Evolutionary conservation across 2,329 filamentous ascomycete genomes (phyloP), one percentile per base, ranked within the genome.

Genomic region (Botryotinia globosa): DNA sequence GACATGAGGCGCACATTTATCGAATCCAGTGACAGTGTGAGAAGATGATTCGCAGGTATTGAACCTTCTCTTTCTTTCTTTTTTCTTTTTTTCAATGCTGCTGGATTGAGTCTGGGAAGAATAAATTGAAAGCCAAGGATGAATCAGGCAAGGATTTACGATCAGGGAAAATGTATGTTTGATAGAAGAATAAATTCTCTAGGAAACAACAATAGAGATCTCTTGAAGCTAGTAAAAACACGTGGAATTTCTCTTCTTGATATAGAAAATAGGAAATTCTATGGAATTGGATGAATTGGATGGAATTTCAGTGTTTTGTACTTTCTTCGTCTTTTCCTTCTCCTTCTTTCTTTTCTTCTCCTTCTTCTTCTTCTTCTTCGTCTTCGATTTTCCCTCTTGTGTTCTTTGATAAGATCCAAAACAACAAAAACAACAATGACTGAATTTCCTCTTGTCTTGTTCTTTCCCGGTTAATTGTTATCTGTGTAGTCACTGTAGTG

Each of bases 1-100:
- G 79, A 78, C 80, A 81, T 81, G 80, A 79, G 79, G 79, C 76
- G 77, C 74, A 76, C 80, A 81, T 81, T 75, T 80, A 80, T 80
- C 77, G 79, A 79, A 73, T 77, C 76, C 73, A 76, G 64, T 63
- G 73, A 75, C 74, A 77, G 75, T 79, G 78, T 79, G 78, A 73
- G 66, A 76, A 73, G 74, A 74, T 78, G 78, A 78, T 79, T 80
- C 77, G 77, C 73, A 77, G 77, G 66, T 74, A 74, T 75, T 74
- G 75, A 77, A 75, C 73, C 74, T 56, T 56, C 58, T 56, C 58
- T 61, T 25, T 54, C n/a, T n/a, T n/a, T n/a, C n/a, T n/a, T n/a
- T n/a, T 25, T 54, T n/a, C 48, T 48, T 64, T 48, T 39, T 75
- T 74, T 77, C 74, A 76, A 58, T 68, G 51, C n/a, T n/a, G 25